Conservation (phyloP, 129 eudicot genomes). For the Cynara cardunculus region DNA sequence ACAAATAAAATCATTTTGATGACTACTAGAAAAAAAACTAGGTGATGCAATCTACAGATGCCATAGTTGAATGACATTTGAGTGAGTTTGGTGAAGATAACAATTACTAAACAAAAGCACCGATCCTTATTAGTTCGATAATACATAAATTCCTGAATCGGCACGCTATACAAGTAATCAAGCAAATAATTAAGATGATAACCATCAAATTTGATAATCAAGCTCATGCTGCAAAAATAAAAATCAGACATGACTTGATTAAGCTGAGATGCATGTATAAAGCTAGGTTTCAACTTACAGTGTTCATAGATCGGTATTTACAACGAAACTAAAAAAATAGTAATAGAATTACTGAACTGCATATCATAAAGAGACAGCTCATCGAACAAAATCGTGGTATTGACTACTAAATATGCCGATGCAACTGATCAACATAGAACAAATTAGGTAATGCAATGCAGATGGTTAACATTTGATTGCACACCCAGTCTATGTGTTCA, state of each 20-base stretch:
- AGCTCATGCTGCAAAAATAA: neutral
- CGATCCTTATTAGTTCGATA: neutral
- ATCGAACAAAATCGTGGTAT: neutral
- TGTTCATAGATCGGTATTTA: slow-evolving; percentile 46
- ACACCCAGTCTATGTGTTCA: neutral
- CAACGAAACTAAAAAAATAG: slow-evolving; percentile 10
- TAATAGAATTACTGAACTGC: neutral
- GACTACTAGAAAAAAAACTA: neutral
- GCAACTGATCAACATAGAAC: neutral
- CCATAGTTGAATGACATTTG: neutral
- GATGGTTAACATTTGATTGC: neutral
- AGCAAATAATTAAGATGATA: neutral
- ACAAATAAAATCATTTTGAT: neutral
- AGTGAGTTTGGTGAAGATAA: neutral
- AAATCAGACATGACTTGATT: neutral
- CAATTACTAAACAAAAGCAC: neutral
- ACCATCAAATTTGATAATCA: neutral
- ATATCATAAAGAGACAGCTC: slow-evolving; percentile 5
- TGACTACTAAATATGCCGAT: neutral
- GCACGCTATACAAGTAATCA: neutral
- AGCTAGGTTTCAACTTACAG: slow-evolving; percentile 36
- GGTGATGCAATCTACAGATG: neutral
- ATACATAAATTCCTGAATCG: neutral
- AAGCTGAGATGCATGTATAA: neutral
- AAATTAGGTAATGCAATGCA: neutral